These are phyloP conservation scores for Tylopilus rubrobrunneus DNA, from an alignment of 768 basidiomycete species.

Conservation along the genomic window DNA sequence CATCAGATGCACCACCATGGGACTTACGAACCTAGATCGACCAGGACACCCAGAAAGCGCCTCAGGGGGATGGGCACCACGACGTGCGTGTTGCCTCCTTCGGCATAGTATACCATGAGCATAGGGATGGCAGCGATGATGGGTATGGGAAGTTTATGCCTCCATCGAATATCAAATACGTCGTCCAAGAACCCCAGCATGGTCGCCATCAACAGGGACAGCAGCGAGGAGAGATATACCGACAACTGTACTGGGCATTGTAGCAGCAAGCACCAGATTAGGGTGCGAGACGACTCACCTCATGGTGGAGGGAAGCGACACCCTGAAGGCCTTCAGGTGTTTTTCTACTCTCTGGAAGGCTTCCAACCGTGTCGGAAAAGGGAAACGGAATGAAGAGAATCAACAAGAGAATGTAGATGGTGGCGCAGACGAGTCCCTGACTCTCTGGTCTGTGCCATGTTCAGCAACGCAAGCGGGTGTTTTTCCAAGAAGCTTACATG, in stretches of 20 bases:
- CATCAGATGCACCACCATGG: neutral
- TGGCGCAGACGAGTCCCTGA: constrained; percentile 85
- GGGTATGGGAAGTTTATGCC: constrained; percentile 96
- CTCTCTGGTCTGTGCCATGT: constrained; percentile 77
- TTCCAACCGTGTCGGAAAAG: constrained; percentile 70
- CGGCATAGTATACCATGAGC: constrained; percentile 94
- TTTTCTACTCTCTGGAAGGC: constrained; percentile 39
- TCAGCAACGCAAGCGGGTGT: neutral
- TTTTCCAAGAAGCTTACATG: constrained; percentile 46
- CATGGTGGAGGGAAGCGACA: constrained; percentile 66
- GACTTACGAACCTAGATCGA: constrained; percentile 80
- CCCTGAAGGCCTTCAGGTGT: constrained; percentile 42
- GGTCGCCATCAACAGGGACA: constrained; percentile 91
- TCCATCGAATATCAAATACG: constrained; percentile 97
- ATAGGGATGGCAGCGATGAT: constrained; percentile 94
- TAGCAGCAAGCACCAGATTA: neutral
- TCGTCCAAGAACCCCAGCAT: constrained; percentile 96
- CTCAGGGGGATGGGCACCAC: constrained; percentile 87
- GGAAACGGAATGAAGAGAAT: constrained; percentile 95
- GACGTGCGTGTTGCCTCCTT: constrained; percentile 88
- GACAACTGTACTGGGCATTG: constrained; percentile 54
- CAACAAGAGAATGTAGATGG: constrained; percentile 80
- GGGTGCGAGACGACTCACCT: constrained; percentile 46
- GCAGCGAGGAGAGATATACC: constrained; percentile 86
- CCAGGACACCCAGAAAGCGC: constrained; percentile 63